Conservation (phyloP, 805 yeast species). For the Groenewaldozyma tartarivorans region DNA sequence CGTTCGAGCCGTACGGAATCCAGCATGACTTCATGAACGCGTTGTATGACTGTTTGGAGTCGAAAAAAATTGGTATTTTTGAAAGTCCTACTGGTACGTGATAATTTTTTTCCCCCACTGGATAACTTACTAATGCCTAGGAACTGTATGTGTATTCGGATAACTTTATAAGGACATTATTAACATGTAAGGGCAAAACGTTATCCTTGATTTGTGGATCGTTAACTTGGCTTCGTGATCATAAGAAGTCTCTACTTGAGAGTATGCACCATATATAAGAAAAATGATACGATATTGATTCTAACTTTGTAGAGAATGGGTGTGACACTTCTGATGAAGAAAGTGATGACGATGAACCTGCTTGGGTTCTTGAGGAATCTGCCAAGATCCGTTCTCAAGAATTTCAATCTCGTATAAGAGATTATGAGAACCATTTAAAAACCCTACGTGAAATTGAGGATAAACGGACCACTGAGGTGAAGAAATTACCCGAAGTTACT, state of each 20-base stretch:
- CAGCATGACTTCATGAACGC: conserved; percentile 69
- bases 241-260: conserved; percentile 23
- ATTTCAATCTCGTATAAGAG: conserved; percentile 13
- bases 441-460: conserved; percentile 11
- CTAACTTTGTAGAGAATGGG: conserved; percentile 2
- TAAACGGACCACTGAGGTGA: conserved; percentile 7
- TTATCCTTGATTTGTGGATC: conserved; percentile 77
- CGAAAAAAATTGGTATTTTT: conserved; percentile 62
- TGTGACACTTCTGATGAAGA: conserved; percentile 11
- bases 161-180: too few relatives aligned
- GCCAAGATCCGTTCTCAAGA: conserved; percentile 17
- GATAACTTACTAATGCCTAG: neutral
- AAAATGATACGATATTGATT: too few relatives aligned
- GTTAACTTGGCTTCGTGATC: conserved; percentile 68
- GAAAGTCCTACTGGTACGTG: conserved; percentile 89
- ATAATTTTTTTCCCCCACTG: neutral
- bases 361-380: conserved; percentile 48
- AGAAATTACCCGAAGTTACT: conserved; percentile 6
- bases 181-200: conserved; percentile 67
- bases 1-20: conserved; percentile 70
- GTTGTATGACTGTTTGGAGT: conserved; percentile 52
- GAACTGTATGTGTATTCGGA: neutral
- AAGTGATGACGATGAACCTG: conserved; percentile 52
- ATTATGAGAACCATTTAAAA: conserved; percentile 18
- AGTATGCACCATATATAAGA: too few relatives aligned